These are phyloP conservation scores for Caloboletus inedulis DNA, from an alignment of 1,284 basidiomycete species.

Conservation along the genomic window DNA sequence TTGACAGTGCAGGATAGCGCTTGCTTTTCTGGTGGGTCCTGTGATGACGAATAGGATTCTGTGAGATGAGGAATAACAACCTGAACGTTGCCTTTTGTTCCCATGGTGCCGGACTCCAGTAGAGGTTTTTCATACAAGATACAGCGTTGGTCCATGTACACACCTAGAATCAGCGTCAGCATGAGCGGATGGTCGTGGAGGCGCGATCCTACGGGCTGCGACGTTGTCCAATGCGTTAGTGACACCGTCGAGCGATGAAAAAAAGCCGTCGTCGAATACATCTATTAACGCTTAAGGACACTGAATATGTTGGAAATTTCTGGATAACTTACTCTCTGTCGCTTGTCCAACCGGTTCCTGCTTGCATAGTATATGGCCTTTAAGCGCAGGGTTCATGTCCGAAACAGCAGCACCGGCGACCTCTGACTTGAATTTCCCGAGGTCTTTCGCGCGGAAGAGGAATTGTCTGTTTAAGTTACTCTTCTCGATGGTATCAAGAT, in stretches of 20 bases:
- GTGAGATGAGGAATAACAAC: slow-evolving; percentile 95
- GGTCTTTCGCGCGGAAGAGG: slow-evolving; percentile 95
- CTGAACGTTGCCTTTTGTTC: slow-evolving; percentile 98
- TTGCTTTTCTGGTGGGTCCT: slow-evolving; percentile 99
- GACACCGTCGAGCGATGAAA: slow-evolving; percentile 85
- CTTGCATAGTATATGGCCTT: slow-evolving; percentile 84
- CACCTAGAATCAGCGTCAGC: slow-evolving; percentile 47
- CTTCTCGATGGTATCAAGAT: slow-evolving; percentile 99
- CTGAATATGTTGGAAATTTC: not conserved
- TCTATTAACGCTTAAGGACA: slow-evolving; percentile 44
- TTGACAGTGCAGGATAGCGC: slow-evolving; percentile 98
- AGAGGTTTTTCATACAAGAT: slow-evolving; percentile 97
- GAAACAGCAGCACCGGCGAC: slow-evolving; percentile 90
- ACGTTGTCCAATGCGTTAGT: slow-evolving; percentile 99
- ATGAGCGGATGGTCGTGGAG: not conserved
- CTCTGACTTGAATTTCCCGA: slow-evolving; percentile 98
- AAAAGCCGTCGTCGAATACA: slow-evolving; percentile 89
- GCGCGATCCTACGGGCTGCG: slow-evolving; percentile 71
- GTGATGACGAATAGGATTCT: slow-evolving; percentile 97
- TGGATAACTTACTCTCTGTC: slow-evolving; percentile 75
- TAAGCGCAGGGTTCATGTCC: slow-evolving; percentile 95
- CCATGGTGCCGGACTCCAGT: slow-evolving; percentile 96
- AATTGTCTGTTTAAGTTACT: slow-evolving; percentile 98
- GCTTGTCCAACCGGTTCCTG: slow-evolving; percentile 94
- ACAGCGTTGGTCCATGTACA: slow-evolving; percentile 99